Conservation (phyloP, 352 stramenopile species). For the Globisporangium acanthophoron region DNA sequence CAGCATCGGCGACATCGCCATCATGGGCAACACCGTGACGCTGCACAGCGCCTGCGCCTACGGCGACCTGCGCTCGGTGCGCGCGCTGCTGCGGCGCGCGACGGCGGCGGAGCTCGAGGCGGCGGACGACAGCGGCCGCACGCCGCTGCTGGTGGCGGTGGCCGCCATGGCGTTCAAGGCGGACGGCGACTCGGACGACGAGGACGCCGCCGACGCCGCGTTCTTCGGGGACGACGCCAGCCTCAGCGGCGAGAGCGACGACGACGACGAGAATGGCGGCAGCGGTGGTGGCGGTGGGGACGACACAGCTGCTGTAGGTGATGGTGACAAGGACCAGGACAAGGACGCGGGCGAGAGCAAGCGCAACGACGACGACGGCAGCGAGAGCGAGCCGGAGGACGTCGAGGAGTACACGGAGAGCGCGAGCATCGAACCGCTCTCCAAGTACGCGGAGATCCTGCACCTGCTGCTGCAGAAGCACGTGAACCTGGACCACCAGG, state of each 20-base stretch:
- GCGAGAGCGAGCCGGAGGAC: conserved; percentile 21
- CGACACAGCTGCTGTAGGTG: too few species aligned
- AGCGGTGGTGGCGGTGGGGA: conserved; percentile 1
- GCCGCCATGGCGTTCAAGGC: conserved; percentile 45
- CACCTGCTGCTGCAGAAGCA: conserved; percentile 62
- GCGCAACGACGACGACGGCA: conserved; percentile 5
- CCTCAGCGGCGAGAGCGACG: conserved; percentile 18
- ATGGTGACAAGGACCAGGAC: too few species aligned
- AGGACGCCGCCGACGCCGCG: conserved; percentile 17
- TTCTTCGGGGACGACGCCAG: conserved; percentile 20
- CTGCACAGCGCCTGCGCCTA: conserved; percentile 78
- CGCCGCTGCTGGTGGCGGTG: conserved; percentile 70
- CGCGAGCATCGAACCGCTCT: conserved; percentile 46
- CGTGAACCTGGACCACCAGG: conserved; percentile 75
- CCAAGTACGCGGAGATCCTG: conserved; percentile 72
- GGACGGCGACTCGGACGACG: conserved; percentile 36
- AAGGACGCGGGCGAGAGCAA: too few species aligned
- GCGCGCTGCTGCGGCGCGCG: conserved; percentile 51
- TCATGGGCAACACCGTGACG: conserved; percentile 80
- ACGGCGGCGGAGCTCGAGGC: conserved; percentile 65
- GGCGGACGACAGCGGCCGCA: conserved; percentile 66
- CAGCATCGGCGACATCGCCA: too few species aligned
- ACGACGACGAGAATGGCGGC: conserved; percentile 13
- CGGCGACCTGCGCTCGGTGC: conserved; percentile 53
- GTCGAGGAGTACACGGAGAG: conserved; percentile 51